Base-by-base conservation (phyloP, 176 grass and related monocot species). In the Canna indica region DNA sequence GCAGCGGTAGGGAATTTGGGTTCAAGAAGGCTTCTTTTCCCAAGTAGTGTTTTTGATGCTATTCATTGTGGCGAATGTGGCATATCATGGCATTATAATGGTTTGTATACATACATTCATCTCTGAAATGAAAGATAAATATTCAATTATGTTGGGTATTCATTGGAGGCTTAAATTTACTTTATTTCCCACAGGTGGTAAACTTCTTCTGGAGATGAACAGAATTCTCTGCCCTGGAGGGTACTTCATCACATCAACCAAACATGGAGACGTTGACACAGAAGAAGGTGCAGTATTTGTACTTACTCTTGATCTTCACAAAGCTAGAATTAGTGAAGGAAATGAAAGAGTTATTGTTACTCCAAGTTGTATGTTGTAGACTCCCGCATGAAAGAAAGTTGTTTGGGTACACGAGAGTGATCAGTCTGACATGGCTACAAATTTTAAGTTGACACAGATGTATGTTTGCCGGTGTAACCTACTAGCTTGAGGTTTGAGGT, bases 41-140 rank as follows among this genome's bases (percentile, higher is more conserved):
- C 93, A 77, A 97, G 88, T 66, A 84, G 88, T 62, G 79, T 80
- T 76, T 97, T 97, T 73, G 93, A 97, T 97, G 88, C 75, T 45
- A 85, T 97, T 68, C 93, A 97, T 73, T 97, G 88, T 58, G 86
- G 88, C 42, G 84, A 97, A 78, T 97, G 93, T 77, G 88, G 89
- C 76, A 81, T 97, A 90, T 71, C 74, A 35, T 97, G 93, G 93
- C 88, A 97, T 84, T 82, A 86, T 70, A 87, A 83, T 83, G 93
- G 93, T 97, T 80, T 57, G 64, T 77, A 60, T 65, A 41, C 56
- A 12, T 76, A 59, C 53, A 29, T 74, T 75, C 56, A 38, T 39
- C 70, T 82, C 30, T 82, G 24, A 42, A 8, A 44, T 20, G 2
- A 25, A 59, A 38, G 59, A 3, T 7, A 28, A 22, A 8, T 32